A percentile compares a stretch with the other conserved stretches of the same genome.
phyloP scores from a whole-genome alignment of 2,329 filamentous ascomycete genomes.

The Clathrospora elynae region DNA sequence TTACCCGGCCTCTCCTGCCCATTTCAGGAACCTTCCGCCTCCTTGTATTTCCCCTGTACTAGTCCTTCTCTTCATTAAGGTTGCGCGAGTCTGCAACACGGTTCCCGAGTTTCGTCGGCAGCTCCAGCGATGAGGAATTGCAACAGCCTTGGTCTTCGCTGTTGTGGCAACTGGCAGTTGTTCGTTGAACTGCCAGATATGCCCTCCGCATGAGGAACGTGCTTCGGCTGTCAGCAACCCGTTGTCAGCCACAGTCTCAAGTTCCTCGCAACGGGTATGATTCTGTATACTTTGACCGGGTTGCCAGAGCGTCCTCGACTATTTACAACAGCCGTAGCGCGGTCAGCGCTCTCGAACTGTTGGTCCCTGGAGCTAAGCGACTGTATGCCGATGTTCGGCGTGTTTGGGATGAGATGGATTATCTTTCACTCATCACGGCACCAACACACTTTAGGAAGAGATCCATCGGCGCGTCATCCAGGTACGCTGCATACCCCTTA shows the following conservation, averaged over 20 bases:
- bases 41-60: slow-evolving; percentile 18
- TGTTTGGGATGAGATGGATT: slow-evolving; percentile 6
- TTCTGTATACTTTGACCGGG: slow-evolving; percentile 2
- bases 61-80: slow-evolving; percentile 3
- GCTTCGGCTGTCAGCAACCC: slow-evolving; percentile 25
- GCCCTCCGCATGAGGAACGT: slow-evolving; percentile 15
- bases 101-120: slow-evolving; percentile 10
- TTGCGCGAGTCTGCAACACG: slow-evolving; percentile 10
- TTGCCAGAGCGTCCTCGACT: slow-evolving; percentile 5
- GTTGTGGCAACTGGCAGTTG: slow-evolving; percentile 2
- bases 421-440: slow-evolving; percentile 22
- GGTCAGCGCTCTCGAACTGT: neutral
- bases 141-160: slow-evolving; percentile 5
- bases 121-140: slow-evolving; percentile 14
- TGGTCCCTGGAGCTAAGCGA: slow-evolving; percentile 1
- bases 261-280: slow-evolving; percentile 3
- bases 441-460: slow-evolving; percentile 19
- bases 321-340: slow-evolving; percentile 7
- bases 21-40: slow-evolving; percentile 13
- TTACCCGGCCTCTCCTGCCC: slow-evolving; percentile 25
- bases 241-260: slow-evolving; percentile 19
- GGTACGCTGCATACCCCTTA: slow-evolving; percentile 42
- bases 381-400: slow-evolving; percentile 16
- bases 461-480: slow-evolving; percentile 39
- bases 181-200: slow-evolving; percentile 5